Percentiles rank a stretch among this genome's conserved stretches.
Conservation (phyloP, 2,329 filamentous ascomycete species). For the Phialophora tarda region DNA sequence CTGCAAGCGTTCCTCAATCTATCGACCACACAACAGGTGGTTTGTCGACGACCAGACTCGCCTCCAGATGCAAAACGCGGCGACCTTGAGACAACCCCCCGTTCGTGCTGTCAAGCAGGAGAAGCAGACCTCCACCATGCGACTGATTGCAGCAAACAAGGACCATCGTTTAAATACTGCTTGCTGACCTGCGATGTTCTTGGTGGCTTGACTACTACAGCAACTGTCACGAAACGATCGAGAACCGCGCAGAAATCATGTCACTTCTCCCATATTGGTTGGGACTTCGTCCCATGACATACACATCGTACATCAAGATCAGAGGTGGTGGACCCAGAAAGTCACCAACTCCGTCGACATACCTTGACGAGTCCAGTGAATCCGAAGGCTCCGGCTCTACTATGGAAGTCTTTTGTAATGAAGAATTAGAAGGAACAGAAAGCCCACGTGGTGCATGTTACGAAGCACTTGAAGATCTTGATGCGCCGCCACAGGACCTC, state of each 20-base stretch:
- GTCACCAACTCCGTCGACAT: constrained; percentile 7
- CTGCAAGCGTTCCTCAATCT: neutral
- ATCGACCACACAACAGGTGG: neutral
- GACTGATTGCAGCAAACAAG: constrained; percentile 2
- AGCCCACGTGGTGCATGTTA: neutral
- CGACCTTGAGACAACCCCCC: neutral
- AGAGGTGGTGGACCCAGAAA: neutral
- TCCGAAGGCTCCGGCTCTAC: neutral
- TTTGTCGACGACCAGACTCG: neutral
- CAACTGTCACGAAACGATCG: neutral
- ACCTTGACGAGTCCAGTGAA: constrained; percentile 1
- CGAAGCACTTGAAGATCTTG: neutral
- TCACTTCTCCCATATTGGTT: constrained; percentile 17
- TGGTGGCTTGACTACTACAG: neutral
- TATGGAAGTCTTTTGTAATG: neutral
- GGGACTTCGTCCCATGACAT: constrained; percentile 7
- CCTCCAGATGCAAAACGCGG: neutral
- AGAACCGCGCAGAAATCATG: neutral
- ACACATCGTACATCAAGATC: neutral
- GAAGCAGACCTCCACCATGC: too few species aligned
- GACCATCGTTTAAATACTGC: constrained; percentile 2
- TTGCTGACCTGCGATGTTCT: too few species aligned
- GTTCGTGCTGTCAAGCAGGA: neutral
- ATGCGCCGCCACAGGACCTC: neutral
- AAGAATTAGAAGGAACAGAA: neutral